Base-by-base conservation (phyloP, 805 yeast species). In the Starmerella roubikii region DNA sequence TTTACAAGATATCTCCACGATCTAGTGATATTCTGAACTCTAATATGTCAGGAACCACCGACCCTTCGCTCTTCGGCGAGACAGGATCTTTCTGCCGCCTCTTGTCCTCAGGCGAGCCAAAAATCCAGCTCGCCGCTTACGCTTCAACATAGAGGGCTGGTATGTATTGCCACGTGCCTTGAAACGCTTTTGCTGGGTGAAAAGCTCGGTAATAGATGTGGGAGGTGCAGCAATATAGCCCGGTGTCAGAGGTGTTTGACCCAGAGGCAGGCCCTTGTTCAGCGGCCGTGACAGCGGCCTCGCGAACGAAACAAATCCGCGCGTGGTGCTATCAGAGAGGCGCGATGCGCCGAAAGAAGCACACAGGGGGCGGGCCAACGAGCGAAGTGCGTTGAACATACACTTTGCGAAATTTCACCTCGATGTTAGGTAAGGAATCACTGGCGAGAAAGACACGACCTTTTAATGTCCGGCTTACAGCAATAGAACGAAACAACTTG, bases 141-240 rank as follows among this genome's bases (percentile, higher is more conserved):
- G 72, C 58, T 81, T 83, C 47, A 83, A 65, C 4, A 93, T 84
- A 45, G 84, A 78, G 37, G 98, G 98, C 61, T 88, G 96, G 61
- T 79, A 88, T 16, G 94, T 83, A 64, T 83, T 80, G 61, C 98
- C 97, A 63, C 94, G 75, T 28, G 88, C 68, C 57, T 83, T 77
- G 43, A 50, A 52, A 17, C 55, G 48, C 19, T 42, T 40, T 41
- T 50, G 54, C 28, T 41, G 41, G 32, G 15, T 35, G 35, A 41
- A 31, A 3, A 42, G 30, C 15, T 42, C 46, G 29, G 39, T 36
- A 4, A 45, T 30, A 7, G 46, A 42, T 12, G 27, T 16, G 19
- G 33, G 37, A 30, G 37, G 29, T n/a, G 32, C 32, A 3, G 26
- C 22, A 6, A 6, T 10, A 11, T 28, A 27, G 4, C 25, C n/a